A percentile compares a stretch with the other conserved stretches of the same genome.
These are phyloP conservation scores for Arthrinium puccinioides DNA, from an alignment of 2,329 filamentous ascomycete species.

Conservation along the genomic window DNA sequence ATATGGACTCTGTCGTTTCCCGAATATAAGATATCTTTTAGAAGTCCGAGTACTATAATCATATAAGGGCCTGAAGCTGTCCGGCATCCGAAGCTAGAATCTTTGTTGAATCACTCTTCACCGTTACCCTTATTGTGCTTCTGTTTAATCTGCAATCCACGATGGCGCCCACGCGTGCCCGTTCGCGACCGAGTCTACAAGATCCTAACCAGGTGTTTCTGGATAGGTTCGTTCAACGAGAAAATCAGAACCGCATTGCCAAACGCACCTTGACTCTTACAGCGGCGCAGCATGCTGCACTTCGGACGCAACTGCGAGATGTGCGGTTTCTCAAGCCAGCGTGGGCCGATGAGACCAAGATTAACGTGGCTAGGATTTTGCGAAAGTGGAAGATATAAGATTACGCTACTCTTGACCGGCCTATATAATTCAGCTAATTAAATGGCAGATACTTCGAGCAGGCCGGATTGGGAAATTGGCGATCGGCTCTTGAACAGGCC, in stretches of 20 bases:
- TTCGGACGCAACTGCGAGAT: slow-evolving; percentile 11
- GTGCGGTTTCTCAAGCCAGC: slow-evolving; percentile 11
- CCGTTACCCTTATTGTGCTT: too few species aligned
- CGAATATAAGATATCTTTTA: too few species aligned
- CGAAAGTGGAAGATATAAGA: slow-evolving; percentile 8
- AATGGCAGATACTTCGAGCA: slow-evolving; percentile 7
- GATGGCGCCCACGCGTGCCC: not conserved
- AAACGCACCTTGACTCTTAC: slow-evolving; percentile 1
- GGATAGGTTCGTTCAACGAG: not conserved
- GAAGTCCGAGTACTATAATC: too few species aligned
- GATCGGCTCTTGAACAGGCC: slow-evolving; percentile 7
- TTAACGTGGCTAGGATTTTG: slow-evolving; percentile 13
- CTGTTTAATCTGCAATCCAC: too few species aligned
- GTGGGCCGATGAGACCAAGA: slow-evolving; percentile 13
- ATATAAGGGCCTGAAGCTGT: too few species aligned
- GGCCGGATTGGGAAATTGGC: slow-evolving; percentile 5
- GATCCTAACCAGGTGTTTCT: not conserved
- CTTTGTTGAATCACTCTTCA: too few species aligned
- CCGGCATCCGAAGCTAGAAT: too few species aligned
- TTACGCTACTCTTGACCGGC: not conserved
- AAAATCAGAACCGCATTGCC: not conserved
- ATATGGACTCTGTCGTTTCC: too few species aligned
- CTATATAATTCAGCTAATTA: not conserved
- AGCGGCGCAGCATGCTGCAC: slow-evolving; percentile 7
- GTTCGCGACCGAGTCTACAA: not conserved